Conservation (phyloP, 371 early-diverging fungal species). For the Mortierella sp. region DNA sequence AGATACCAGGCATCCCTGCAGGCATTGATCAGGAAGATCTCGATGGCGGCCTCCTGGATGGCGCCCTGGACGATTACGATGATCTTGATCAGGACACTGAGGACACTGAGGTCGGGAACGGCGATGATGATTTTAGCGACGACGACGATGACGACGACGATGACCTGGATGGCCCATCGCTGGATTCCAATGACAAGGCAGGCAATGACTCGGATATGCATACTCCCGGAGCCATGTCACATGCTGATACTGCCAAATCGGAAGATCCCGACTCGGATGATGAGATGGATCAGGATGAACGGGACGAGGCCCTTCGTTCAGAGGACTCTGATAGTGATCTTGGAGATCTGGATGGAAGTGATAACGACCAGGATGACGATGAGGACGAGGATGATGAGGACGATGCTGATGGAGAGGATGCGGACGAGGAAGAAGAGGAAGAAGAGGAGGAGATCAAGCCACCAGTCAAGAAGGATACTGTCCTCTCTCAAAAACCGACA, state of each 20-base stretch:
- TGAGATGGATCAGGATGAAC: conserved; percentile 21
- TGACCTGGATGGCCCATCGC: conserved; percentile 21
- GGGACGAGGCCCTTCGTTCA: conserved; percentile 22
- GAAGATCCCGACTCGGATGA: conserved; percentile 31
- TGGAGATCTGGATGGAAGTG: conserved; percentile 46
- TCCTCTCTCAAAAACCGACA: conserved; percentile 30
- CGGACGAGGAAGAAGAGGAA: conserved; percentile 18
- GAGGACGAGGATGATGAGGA: conserved; percentile 23
- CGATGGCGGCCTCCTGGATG: conserved; percentile 45
- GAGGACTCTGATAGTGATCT: conserved; percentile 55
- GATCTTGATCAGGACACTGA: conserved; percentile 56
- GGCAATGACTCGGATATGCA: conserved; percentile 17
- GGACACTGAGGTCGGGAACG: conserved; percentile 52
- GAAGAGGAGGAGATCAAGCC: conserved; percentile 18
- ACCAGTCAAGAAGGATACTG: conserved; percentile 20
- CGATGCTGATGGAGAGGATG: conserved; percentile 33
- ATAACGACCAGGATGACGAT: conserved; percentile 37
- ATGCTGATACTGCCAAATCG: conserved; percentile 15
- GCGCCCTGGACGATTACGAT: conserved; percentile 49
- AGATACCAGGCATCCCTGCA: conserved; percentile 16
- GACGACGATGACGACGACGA: conserved; percentile 47
- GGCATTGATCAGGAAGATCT: conserved; percentile 51
- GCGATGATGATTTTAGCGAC: conserved; percentile 41
- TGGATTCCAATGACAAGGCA: conserved; percentile 13
- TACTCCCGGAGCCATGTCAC: conserved; percentile 17